A percentile compares a stretch with the other conserved stretches of the same genome.
phyloP scores from a whole-genome alignment of 495 filamentous ascomycete species.

The Penicillium tannophilum region DNA sequence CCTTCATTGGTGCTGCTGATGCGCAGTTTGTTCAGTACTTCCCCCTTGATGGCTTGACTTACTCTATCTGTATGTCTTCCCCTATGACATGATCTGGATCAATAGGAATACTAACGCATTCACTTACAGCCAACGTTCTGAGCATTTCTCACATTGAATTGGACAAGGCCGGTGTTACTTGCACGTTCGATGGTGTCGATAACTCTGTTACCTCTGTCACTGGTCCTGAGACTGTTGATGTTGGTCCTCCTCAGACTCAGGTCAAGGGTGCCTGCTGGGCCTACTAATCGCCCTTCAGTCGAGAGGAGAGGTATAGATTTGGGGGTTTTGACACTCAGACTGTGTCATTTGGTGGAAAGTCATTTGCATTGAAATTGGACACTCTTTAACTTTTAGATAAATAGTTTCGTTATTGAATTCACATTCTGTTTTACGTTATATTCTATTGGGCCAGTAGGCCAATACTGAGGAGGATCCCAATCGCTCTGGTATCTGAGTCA shows the following conservation, averaged over 20 bases:
- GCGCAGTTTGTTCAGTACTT: background rate
- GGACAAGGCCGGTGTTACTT: conserved; percentile 6
- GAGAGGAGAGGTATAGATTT: background rate
- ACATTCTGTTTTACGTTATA: background rate
- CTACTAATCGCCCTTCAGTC: background rate
- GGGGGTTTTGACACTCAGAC: background rate
- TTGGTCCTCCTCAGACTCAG: conserved; percentile 25
- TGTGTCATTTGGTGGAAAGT: background rate
- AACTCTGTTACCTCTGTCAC: conserved; percentile 16
- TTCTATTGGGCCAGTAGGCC: too few relatives aligned
- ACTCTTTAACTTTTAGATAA: background rate
- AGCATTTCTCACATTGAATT: conserved; percentile 24
- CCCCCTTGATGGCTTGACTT: background rate
- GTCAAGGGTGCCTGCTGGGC: conserved; percentile 14
- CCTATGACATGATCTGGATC: background rate
- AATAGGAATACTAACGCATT: background rate
- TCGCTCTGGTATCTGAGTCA: too few relatives aligned
- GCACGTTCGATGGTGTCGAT: conserved; percentile 19
- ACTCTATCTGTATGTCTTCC: background rate
- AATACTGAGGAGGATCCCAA: too few relatives aligned
- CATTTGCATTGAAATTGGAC: background rate
- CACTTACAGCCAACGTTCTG: conserved; percentile 11
- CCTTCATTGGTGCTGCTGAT: background rate
- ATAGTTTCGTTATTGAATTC: background rate
- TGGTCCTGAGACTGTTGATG: conserved; percentile 18